A percentile compares a stretch with the other conserved stretches of the same genome.
Conservation (phyloP, 2,329 filamentous ascomycete genomes). For the Calonectria pauciramosa region DNA sequence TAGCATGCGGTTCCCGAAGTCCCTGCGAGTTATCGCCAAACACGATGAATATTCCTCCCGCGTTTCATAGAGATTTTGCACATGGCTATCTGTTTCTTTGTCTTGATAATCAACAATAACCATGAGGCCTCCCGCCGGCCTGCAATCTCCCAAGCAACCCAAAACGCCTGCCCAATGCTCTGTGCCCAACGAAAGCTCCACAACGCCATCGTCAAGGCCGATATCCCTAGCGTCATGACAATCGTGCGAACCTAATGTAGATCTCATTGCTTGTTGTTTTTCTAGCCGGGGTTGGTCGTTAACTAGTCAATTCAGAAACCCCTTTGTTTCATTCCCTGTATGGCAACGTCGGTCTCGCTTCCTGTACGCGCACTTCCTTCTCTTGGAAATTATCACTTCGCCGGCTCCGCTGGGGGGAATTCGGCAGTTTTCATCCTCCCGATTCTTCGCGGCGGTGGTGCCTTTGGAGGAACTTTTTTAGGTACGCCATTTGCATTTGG, state of each 20-base stretch:
- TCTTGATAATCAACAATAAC: constrained; percentile 12
- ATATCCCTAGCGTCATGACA: constrained; percentile 18
- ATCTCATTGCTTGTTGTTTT: not conserved
- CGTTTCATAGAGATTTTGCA: constrained; percentile 13
- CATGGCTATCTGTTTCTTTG: constrained; percentile 10
- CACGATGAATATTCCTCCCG: constrained; percentile 3
- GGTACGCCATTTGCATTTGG: constrained; percentile 44
- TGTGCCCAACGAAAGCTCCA: constrained; percentile 29
- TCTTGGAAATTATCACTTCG: constrained; percentile 39
- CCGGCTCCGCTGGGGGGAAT: constrained; percentile 46
- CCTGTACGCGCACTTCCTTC: constrained; percentile 25
- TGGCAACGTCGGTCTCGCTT: not conserved
- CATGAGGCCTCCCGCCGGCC: constrained; percentile 19
- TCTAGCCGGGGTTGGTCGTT: not conserved
- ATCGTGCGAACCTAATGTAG: constrained; percentile 8
- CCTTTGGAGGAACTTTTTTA: constrained; percentile 61
- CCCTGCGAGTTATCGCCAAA: constrained; percentile 21
- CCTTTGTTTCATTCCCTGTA: not conserved
- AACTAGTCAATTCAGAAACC: not conserved
- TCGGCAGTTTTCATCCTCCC: constrained; percentile 57
- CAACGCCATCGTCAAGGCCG: constrained; percentile 28
- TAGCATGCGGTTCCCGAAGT: constrained; percentile 13
- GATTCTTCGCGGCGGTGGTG: constrained; percentile 61
- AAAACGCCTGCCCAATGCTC: constrained; percentile 31
- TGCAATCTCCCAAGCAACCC: constrained; percentile 22